Conservation (phyloP, 345 rosid genomes). For the Abelmoschus esculentus region DNA sequence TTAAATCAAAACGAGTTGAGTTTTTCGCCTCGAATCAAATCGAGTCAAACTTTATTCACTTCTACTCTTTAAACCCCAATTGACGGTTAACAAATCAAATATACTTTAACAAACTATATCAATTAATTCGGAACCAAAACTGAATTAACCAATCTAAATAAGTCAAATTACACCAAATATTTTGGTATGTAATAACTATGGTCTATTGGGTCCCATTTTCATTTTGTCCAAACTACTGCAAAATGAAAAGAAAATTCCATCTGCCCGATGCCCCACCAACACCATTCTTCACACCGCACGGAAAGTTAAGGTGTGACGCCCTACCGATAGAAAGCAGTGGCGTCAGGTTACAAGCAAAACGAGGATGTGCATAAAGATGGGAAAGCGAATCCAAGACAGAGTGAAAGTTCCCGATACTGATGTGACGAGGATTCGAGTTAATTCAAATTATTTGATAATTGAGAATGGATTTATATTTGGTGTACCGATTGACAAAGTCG, state of each 20-base stretch:
- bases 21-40: too few relatives aligned
- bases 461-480: too few relatives aligned
- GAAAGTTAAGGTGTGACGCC: slow-evolving; percentile 1
- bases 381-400: not conserved
- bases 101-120: too few relatives aligned
- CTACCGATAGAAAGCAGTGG: not conserved
- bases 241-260: slow-evolving; percentile 2
- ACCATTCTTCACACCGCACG: not conserved
- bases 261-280: not conserved
- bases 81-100: too few relatives aligned
- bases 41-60: too few relatives aligned
- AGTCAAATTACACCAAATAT: too few relatives aligned
- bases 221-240: not conserved
- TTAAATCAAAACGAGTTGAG: too few relatives aligned
- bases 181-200: too few relatives aligned
- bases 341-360: not conserved
- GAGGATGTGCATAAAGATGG: not conserved
- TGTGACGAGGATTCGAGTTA: not conserved
- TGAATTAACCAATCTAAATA: too few relatives aligned
- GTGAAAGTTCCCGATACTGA: not conserved
- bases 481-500: not conserved
- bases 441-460: not conserved
- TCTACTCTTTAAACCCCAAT: too few relatives aligned
- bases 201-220: too few relatives aligned
- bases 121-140: too few relatives aligned